These are phyloP conservation scores for Abortiporus biennis DNA, from an alignment of 1,284 basidiomycete genomes.

Conservation along the genomic window DNA sequence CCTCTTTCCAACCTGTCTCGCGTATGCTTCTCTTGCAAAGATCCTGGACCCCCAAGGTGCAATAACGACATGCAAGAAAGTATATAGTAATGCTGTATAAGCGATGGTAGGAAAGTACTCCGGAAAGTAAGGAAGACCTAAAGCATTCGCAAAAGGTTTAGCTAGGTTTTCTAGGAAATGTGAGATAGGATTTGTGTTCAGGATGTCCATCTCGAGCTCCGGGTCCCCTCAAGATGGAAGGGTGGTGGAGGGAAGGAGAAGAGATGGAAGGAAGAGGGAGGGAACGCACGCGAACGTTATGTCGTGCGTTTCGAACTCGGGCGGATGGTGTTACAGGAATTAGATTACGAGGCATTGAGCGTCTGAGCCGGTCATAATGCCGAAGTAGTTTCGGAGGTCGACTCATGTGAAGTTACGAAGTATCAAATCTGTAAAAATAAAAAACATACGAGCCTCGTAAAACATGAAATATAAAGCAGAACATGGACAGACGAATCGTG, in stretches of 20 bases:
- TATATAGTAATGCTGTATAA: conserved; percentile 57
- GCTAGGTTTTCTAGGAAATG: conserved; percentile 11
- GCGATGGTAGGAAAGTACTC: conserved; percentile 68
- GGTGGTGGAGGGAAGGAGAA: background rate
- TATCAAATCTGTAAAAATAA: too few species aligned
- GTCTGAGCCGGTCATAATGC: too few species aligned
- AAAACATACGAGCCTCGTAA: too few species aligned
- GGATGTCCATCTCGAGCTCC: background rate
- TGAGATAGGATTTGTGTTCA: background rate
- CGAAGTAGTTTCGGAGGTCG: too few species aligned
- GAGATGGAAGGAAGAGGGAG: background rate
- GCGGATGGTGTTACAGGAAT: too few species aligned
- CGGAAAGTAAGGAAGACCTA: conserved; percentile 35
- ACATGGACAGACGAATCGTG: too few species aligned
- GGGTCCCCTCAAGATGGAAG: background rate
- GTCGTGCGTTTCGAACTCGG: too few species aligned
- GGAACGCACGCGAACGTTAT: background rate
- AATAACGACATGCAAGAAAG: conserved; percentile 44
- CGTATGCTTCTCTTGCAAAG: conserved; percentile 35
- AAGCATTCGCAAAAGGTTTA: conserved; percentile 16
- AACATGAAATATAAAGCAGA: too few species aligned
- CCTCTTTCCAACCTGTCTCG: conserved; percentile 29
- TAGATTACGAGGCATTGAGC: too few species aligned
- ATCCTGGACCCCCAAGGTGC: conserved; percentile 40
- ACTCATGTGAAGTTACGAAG: too few species aligned